Base-by-base conservation (phyloP, 805 yeast genomes). In the Zygotorulaspora florentina region DNA sequence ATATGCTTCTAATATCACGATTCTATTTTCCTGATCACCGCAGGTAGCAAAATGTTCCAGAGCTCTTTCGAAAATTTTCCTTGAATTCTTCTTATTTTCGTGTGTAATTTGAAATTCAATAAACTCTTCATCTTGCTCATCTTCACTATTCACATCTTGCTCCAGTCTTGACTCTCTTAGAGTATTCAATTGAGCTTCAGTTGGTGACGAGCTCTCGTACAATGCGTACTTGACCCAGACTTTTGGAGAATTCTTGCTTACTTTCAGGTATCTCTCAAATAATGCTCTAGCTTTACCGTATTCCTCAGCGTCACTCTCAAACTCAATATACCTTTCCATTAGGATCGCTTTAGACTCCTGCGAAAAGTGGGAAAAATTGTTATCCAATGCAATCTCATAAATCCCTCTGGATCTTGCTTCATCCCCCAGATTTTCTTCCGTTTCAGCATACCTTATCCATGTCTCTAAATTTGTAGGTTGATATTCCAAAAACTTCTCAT, bases 341-440 rank as follows among this genome's bases (percentile, higher is more conserved):
- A 72, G 0, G 68, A 46, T 23, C 50, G 29, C 12, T 30, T 45
- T 51, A 2, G 50, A 41, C 2, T 47, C 46, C 23, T 45, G 26
- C 2, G 57, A 23, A 12, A 64, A 39, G 7, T 47, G 35, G 26
- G 65, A 25, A 30, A 53, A 54, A 6, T 63, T 55, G 45, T 69
- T 43, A 1, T 48, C 41, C 12, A 57, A 17, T 1, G 84, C 85
- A 5, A 85, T 52, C 27, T 77, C 76, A 54, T 69, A 83, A 3
- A 91, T 73, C 0, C 79, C 83, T 20, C 78, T 68, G n/a, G 83
- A 76, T 40, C 98, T 69, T 2, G 79, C 84, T 31, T 69, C 61
- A 47, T 93, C 97, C 15, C 83, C 85, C 20, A 87, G 62, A 18
- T 69, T 69, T 41, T 67, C 70, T 62, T 91, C 98, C 52, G 90